phyloP scores from a whole-genome alignment of 495 filamentous ascomycete genomes.

The Letharia lupina region DNA sequence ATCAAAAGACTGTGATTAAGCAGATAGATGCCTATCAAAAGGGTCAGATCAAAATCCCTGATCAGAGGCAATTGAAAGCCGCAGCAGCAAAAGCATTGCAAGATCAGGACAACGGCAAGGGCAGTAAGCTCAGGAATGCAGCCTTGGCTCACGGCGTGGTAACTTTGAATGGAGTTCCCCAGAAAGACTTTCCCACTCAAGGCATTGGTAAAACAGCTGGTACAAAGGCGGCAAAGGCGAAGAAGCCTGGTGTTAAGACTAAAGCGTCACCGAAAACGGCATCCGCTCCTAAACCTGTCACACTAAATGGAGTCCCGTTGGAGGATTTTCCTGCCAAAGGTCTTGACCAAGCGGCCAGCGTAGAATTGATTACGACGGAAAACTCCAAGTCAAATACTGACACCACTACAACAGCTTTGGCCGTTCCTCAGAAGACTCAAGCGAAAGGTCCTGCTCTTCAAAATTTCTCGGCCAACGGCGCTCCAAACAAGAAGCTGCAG shows the following conservation, averaged over 20 bases:
- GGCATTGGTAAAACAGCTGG: not conserved
- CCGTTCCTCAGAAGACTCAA: conserved; percentile 6
- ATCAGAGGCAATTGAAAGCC: conserved; percentile 19
- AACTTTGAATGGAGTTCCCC: conserved; percentile 15
- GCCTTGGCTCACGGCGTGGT: conserved; percentile 17
- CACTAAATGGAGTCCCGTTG: conserved; percentile 14
- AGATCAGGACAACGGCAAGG: conserved; percentile 17
- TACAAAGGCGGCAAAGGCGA: not conserved
- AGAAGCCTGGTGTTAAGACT: not conserved
- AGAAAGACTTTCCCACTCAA: conserved; percentile 8
- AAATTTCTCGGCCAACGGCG: conserved; percentile 7
- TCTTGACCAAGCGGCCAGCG: not conserved
- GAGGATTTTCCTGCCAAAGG: conserved; percentile 14
- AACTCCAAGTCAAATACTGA: not conserved
- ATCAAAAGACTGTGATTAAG: conserved; percentile 22
- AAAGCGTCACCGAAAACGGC: not conserved
- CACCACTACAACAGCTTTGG: conserved; percentile 7
- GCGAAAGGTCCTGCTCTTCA: conserved; percentile 11
- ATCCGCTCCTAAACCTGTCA: conserved; percentile 4
- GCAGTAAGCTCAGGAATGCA: conserved; percentile 17
- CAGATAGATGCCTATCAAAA: conserved; percentile 22
- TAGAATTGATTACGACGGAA: not conserved
- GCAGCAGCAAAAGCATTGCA: conserved; percentile 18
- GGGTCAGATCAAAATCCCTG: conserved; percentile 22
- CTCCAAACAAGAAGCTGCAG: conserved; percentile 3